Evolutionary conservation across 164 flowering plant species (phyloP).

Genomic region (Sextonia rubra): DNA sequence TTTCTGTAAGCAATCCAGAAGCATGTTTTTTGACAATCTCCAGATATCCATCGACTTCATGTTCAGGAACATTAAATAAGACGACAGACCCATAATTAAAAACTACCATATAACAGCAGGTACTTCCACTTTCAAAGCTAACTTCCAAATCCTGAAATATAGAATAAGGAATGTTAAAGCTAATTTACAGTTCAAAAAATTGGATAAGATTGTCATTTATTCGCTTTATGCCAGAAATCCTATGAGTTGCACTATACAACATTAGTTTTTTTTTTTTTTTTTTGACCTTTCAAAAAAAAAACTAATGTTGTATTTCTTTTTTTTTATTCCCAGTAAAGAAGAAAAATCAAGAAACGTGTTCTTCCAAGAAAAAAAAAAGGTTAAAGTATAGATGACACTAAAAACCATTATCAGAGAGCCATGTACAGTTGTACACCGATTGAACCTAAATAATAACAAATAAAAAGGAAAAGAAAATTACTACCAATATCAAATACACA

Average conservation of each 20-base stretch:
- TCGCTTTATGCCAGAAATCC: neutral
- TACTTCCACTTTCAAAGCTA: constrained; percentile 8
- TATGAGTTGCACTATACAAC: neutral
- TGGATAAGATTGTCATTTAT: no score
- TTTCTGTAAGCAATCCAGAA: constrained; percentile 74
- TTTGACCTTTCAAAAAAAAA: no score
- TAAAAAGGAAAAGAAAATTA: no score
- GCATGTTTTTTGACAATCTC: constrained; percentile 67
- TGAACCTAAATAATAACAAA: no score
- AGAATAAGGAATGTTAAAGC: neutral
- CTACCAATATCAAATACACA: neutral
- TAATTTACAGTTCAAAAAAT: no score
- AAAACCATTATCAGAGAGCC: neutral
- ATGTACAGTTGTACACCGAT: no score
- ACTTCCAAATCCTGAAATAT: neutral
- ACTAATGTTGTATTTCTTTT: no score
- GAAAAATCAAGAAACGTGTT: neutral
- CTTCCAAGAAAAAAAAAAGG: no score
- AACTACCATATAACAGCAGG: constrained; percentile 67
- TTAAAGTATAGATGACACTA: no score
- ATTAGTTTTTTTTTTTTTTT: no score
- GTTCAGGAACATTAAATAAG: constrained; percentile 70
- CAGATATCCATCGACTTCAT: constrained; percentile 66
- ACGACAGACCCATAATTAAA: constrained; percentile 88
- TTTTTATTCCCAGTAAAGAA: neutral